Evolutionary conservation across 768 basidiomycete species (phyloP).

Genomic region (Tulasnella sp.): DNA sequence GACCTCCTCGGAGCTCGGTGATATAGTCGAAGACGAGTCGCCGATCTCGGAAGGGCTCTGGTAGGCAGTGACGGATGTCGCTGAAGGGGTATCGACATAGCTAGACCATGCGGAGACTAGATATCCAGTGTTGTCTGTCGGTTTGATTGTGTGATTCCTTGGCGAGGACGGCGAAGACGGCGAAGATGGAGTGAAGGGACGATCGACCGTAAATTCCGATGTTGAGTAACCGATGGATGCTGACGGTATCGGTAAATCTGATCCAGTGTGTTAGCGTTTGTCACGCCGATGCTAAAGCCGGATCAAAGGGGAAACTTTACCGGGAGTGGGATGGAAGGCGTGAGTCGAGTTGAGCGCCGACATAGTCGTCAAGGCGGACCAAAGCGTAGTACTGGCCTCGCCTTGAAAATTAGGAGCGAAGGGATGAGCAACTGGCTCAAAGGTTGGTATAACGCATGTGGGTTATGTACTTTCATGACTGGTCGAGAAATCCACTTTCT

Average conservation of each 20-base stretch:
- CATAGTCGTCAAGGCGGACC: background rate
- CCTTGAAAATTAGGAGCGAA: background rate
- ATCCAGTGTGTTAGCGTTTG: background rate
- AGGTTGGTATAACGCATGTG: background rate
- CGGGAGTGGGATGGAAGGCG: background rate
- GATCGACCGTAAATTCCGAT: background rate
- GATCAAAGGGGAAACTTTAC: background rate
- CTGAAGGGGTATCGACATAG: background rate
- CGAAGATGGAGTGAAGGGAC: background rate
- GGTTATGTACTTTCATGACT: background rate
- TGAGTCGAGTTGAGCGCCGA: background rate
- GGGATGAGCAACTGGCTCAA: background rate
- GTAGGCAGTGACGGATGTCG: background rate
- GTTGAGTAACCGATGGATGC: background rate
- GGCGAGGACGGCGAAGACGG: background rate
- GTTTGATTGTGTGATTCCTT: background rate
- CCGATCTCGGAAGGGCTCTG: background rate
- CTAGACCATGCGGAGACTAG: background rate
- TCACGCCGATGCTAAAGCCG: background rate
- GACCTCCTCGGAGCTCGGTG: background rate
- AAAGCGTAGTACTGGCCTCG: background rate
- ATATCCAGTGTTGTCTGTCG: background rate
- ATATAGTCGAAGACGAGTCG: background rate
- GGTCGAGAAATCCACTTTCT: background rate
- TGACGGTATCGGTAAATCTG: background rate